Evolutionary conservation across 768 basidiomycete genomes (phyloP).

Genomic region (Boletales sp.): DNA sequence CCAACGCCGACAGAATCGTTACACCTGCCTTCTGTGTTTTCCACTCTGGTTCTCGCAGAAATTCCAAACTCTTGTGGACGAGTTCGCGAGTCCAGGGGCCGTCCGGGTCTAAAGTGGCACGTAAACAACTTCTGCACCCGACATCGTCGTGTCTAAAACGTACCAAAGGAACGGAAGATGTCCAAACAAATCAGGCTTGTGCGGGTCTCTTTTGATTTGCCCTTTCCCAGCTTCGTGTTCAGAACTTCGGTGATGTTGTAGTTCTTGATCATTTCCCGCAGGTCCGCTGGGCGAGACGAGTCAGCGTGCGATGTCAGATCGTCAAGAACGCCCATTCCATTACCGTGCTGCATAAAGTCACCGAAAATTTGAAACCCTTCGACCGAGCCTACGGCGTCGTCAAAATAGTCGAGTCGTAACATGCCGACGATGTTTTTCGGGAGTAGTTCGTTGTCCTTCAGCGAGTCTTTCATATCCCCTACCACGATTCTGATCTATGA

Average conservation of each 20-base stretch:
- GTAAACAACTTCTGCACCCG: too few relatives aligned
- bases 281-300: slow-evolving; percentile 1
- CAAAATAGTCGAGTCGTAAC: slow-evolving; percentile 22
- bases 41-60: slow-evolving; percentile 6
- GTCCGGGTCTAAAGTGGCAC: slow-evolving; percentile 1
- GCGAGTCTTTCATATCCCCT: slow-evolving; percentile 14
- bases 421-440: slow-evolving; percentile 20
- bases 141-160: neutral
- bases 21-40: slow-evolving; percentile 21
- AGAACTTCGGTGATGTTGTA: slow-evolving; percentile 17
- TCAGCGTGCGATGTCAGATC: neutral
- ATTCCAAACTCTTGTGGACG: slow-evolving; percentile 7
- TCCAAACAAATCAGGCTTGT: slow-evolving; percentile 24
- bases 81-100: slow-evolving; percentile 13
- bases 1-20: slow-evolving; percentile 20
- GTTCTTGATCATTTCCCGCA: slow-evolving; percentile 10
- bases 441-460: slow-evolving; percentile 7
- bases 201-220: slow-evolving; percentile 10
- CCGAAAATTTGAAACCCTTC: slow-evolving; percentile 25
- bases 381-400: slow-evolving; percentile 20
- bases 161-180: slow-evolving; percentile 19
- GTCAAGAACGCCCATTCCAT: neutral
- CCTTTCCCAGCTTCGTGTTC: slow-evolving; percentile 12
- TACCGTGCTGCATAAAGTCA: slow-evolving; percentile 20
- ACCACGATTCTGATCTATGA: neutral